A percentile compares a stretch with the other conserved stretches of the same genome.
Evolutionary conservation across 2,329 filamentous ascomycete species (phyloP).

Genomic region (Colletotrichum filicis): DNA sequence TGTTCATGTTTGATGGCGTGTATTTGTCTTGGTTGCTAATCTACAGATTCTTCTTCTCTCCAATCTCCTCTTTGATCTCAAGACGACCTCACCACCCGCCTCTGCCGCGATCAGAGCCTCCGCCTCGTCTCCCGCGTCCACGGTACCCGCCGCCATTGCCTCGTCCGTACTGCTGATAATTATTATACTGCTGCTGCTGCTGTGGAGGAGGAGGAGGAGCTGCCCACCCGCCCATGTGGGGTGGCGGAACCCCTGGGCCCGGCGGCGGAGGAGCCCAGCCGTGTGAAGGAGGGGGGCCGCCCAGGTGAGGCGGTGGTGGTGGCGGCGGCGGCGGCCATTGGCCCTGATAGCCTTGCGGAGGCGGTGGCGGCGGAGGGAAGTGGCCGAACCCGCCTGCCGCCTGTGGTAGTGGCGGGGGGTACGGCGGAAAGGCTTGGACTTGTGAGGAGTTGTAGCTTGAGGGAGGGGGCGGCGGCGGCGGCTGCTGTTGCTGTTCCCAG

Average conservation of each 20-base stretch:
- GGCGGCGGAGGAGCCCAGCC: slow-evolving; percentile 35
- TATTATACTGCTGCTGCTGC: slow-evolving; percentile 13
- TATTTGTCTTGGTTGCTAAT: background rate
- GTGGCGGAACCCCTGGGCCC: slow-evolving; percentile 10
- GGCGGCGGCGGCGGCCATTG: slow-evolving; percentile 54
- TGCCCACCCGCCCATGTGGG: slow-evolving; percentile 21
- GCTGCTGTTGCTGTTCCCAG: slow-evolving; percentile 21
- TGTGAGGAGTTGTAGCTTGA: slow-evolving; percentile 29
- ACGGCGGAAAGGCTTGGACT: slow-evolving; percentile 22
- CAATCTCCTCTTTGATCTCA: too few relatives aligned
- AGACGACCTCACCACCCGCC: slow-evolving; percentile 8
- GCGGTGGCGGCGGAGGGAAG: slow-evolving; percentile 49
- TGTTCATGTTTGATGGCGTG: background rate
- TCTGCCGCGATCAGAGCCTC: slow-evolving; percentile 32
- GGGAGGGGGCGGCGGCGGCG: slow-evolving; percentile 42
- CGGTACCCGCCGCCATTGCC: slow-evolving; percentile 25
- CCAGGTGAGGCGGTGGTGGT: slow-evolving; percentile 38
- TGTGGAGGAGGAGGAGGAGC: slow-evolving; percentile 25
- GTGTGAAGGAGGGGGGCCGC: slow-evolving; percentile 22
- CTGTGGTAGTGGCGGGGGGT: slow-evolving; percentile 37
- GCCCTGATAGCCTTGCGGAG: slow-evolving; percentile 51
- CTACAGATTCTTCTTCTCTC: background rate
- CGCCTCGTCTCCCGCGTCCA: slow-evolving; percentile 24
- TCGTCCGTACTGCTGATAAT: slow-evolving; percentile 28
- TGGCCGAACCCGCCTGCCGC: slow-evolving; percentile 40